Percentiles rank a stretch among this genome's conserved stretches.
These are phyloP conservation scores for Yamagishiella unicocca DNA, from an alignment of 139 green algal species.

Conservation along the genomic window DNA sequence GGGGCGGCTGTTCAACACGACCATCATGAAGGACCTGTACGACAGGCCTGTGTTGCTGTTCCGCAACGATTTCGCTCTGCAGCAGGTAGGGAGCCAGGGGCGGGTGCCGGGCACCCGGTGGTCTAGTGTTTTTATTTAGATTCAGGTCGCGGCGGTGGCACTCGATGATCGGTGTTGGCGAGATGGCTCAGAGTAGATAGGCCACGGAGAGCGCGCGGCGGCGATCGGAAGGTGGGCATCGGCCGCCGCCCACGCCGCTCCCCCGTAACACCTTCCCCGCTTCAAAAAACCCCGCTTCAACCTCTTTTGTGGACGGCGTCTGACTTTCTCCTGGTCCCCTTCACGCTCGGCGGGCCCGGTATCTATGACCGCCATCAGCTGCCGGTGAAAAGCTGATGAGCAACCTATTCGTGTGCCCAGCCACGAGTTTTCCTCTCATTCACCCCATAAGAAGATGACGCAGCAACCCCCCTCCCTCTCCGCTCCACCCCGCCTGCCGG, in stretches of 20 bases:
- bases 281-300: no score
- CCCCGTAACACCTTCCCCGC: no score
- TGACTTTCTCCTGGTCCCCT: no score
- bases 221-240: background rate
- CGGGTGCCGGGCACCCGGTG: no score
- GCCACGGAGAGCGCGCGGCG: background rate
- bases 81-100: conserved; percentile 53
- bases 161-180: background rate
- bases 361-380: background rate
- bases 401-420: background rate
- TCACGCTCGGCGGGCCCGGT: background rate
- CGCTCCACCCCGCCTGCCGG: background rate
- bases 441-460: background rate
- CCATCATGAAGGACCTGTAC: conserved; percentile 77
- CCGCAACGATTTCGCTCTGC: conserved; percentile 79
- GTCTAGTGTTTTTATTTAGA: no score
- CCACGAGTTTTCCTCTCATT: background rate
- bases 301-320: no score
- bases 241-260: no score
- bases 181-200: background rate
- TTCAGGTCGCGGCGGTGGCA: background rate
- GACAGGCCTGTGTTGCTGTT: conserved; percentile 83
- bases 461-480: background rate
- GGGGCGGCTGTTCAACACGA: conserved; percentile 82
- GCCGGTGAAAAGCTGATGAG: background rate